These are phyloP conservation scores for Ustilago crameri DNA, from an alignment of 1,284 basidiomycete species.

Conservation along the genomic window DNA sequence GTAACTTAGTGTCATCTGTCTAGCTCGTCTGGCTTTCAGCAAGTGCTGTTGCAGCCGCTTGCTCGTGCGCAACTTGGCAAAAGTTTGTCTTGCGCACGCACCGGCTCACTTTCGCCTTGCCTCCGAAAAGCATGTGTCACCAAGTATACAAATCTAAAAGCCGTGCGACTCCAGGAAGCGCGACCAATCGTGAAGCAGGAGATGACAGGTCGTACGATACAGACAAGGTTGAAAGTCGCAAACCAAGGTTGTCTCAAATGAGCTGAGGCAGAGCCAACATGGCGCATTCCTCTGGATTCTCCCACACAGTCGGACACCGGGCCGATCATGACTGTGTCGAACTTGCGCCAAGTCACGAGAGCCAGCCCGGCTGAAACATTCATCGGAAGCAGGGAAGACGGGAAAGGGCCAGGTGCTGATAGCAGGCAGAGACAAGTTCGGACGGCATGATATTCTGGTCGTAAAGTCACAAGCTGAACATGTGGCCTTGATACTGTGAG, in stretches of 20 bases:
- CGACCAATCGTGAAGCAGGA: conserved; percentile 2
- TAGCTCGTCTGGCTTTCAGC: too few species aligned
- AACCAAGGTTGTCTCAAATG: conserved; percentile 6
- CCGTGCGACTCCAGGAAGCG: not conserved
- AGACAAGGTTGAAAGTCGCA: conserved; percentile 7
- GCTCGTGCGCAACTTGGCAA: conserved; percentile 1
- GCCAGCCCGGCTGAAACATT: not conserved
- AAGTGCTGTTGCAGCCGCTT: not conserved
- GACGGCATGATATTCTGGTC: not conserved
- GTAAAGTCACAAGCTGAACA: not conserved
- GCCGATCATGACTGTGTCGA: conserved; percentile 1
- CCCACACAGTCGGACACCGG: conserved; percentile 2
- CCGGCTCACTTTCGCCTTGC: conserved; percentile 14
- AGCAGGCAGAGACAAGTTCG: not conserved
- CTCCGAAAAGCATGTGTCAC: conserved; percentile 14
- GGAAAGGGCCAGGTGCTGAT: not conserved
- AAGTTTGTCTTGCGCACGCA: conserved; percentile 4
- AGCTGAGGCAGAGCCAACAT: not conserved
- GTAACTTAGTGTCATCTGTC: too few species aligned
- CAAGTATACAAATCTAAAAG: conserved; percentile 8
- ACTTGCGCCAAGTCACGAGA: conserved; percentile 14
- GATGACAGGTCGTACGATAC: not conserved
- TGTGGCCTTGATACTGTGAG: not conserved
- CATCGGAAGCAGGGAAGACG: not conserved
- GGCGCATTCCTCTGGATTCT: conserved; percentile 3